These are phyloP conservation scores for Exsudoporus frostii DNA, from an alignment of 768 basidiomycete genomes.

Conservation along the genomic window DNA sequence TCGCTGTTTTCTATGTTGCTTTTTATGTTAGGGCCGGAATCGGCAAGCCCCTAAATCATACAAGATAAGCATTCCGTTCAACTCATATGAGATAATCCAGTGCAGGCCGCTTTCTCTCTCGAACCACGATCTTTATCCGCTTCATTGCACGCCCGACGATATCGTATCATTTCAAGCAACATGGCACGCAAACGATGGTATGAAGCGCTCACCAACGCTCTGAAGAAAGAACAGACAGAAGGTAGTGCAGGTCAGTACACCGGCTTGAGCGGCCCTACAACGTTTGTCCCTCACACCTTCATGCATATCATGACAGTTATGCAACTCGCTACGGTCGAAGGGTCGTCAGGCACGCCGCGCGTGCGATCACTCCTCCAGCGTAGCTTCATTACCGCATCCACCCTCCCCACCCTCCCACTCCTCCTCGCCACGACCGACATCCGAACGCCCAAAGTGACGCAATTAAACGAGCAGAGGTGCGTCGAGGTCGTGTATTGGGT, in stretches of 20 bases:
- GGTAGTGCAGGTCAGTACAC: constrained; percentile 34
- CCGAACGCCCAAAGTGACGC: constrained; percentile 63
- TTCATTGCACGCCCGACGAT: background rate
- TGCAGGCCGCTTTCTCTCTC: background rate
- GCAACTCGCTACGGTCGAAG: constrained; percentile 43
- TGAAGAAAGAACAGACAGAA: constrained; percentile 26
- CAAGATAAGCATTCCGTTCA: no score
- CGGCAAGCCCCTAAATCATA: no score
- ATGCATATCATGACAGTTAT: constrained; percentile 38
- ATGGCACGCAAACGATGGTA: constrained; percentile 42
- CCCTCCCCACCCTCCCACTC: constrained; percentile 50
- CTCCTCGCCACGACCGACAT: constrained; percentile 69
- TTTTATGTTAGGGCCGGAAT: no score
- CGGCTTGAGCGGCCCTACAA: background rate
- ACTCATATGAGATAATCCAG: no score
- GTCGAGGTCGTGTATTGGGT: constrained; percentile 79
- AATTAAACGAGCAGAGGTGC: constrained; percentile 41
- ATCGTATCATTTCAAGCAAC: background rate
- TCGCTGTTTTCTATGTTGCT: background rate
- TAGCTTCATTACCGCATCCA: constrained; percentile 45
- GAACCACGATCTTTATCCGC: background rate
- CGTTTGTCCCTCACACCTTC: background rate
- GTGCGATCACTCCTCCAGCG: constrained; percentile 69
- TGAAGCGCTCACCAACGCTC: constrained; percentile 39
- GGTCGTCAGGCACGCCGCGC: constrained; percentile 40